Evolutionary conservation across 768 basidiomycete species (phyloP), one percentile per base, ranked within the genome.

Genomic region (Scleroderma bovista): DNA sequence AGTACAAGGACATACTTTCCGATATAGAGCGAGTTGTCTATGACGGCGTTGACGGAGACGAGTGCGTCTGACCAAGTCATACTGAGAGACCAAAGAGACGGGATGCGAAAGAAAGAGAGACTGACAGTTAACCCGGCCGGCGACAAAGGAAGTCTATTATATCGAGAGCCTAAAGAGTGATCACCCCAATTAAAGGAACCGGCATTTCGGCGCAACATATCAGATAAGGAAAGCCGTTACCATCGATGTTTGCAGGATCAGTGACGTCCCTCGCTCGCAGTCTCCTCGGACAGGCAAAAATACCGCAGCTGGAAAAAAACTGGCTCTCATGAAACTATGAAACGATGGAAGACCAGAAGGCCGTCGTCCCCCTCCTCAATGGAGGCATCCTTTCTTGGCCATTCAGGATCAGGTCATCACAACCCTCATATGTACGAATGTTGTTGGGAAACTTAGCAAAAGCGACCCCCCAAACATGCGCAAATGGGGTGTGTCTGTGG

Each of bases 11-110:
- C 69, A 44, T 54, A 69, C 69, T 71, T 70, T 60, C 70, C 69
- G 13, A 70, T 60, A 52, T 62, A 71, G 39, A 70, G 54, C 24
- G 59, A 58, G 46, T 66, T 58, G 24, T 66, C 60, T 31, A 70
- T 51, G 47, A 70, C 58, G 11, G 67, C 48, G 19, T 48, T 44
- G 22, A 64, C 22, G 20, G 65, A 66, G 34, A 59, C 51, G 20
- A 67, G 65, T 4, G 54, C 57, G 19, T 63, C 56, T 23, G 46
- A 43, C 65, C 65, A 65, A 32, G 65, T 61, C 65, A 66, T 66
- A 38, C 23, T 23, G 24, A 50, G 15, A 43, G n/a, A 26, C 20
- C 8, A 15, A 26, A 13, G 13, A 43, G 23, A 24, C 23, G 34
- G 26, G 39, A 29, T 41, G 37, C 47, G 15, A 20, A n/a, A n/a